phyloP scores from a whole-genome alignment of 495 filamentous ascomycete genomes.

The Elasticomyces elasticus region DNA sequence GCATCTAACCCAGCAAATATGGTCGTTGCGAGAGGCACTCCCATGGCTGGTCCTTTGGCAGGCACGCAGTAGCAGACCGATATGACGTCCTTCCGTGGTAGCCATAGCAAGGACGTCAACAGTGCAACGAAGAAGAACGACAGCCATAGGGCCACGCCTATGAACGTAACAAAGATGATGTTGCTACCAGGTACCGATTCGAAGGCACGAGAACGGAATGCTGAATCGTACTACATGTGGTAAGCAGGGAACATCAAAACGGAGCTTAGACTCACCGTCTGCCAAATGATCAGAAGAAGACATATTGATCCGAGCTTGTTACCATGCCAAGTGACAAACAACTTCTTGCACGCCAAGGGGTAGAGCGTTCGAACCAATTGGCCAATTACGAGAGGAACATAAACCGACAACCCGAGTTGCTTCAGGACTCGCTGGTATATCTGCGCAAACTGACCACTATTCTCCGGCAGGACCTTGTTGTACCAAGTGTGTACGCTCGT shows the following conservation, averaged over 20 bases:
- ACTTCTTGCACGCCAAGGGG: slow-evolving; percentile 24
- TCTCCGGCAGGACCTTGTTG: slow-evolving; percentile 29
- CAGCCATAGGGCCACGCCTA: slow-evolving; percentile 31
- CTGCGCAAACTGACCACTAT: slow-evolving; percentile 21
- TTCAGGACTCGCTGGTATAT: slow-evolving; percentile 34
- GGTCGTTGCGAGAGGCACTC: slow-evolving; percentile 30
- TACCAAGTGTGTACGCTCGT: slow-evolving; percentile 32
- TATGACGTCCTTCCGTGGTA: slow-evolving; percentile 33
- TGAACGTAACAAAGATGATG: slow-evolving; percentile 36
- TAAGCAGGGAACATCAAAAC: too few relatives aligned
- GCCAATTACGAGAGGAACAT: slow-evolving; percentile 34
- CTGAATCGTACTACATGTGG: slow-evolving; percentile 37
- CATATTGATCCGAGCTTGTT: slow-evolving; percentile 30
- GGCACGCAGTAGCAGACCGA: slow-evolving; percentile 35
- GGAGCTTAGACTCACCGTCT: too few relatives aligned
- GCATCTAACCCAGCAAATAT: slow-evolving; percentile 28
- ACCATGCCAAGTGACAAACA: slow-evolving; percentile 32
- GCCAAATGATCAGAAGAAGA: slow-evolving; percentile 34
- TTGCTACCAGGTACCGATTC: slow-evolving; percentile 26
- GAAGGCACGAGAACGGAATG: slow-evolving; percentile 34
- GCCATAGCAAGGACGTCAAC: slow-evolving; percentile 28
- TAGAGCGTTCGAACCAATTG: slow-evolving; percentile 30
- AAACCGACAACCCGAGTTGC: slow-evolving; percentile 36
- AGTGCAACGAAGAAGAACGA: slow-evolving; percentile 30
- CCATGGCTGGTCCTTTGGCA: slow-evolving; percentile 37